These are phyloP conservation scores for Dunaliella sp. DNA, from an alignment of 139 green algal species.

Conservation along the genomic window DNA sequence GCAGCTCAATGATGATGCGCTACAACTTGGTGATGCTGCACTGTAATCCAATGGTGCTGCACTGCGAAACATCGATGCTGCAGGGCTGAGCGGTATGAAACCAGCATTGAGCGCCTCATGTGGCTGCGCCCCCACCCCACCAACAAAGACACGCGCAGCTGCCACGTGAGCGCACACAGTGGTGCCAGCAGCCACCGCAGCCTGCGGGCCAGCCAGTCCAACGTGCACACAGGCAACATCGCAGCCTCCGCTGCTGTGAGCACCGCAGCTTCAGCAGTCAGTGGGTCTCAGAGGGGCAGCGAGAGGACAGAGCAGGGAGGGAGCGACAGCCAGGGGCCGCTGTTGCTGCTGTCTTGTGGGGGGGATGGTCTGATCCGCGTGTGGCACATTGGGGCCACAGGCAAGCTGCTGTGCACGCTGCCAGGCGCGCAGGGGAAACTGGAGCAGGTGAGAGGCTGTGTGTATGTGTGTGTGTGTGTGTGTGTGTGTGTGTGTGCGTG, in stretches of 20 bases:
- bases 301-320: neutral
- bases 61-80: too few species aligned
- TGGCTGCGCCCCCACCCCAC: conserved; percentile 41
- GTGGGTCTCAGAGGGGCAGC: neutral
- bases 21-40: too few species aligned
- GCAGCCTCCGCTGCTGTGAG: neutral
- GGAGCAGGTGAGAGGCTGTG: conserved; percentile 41
- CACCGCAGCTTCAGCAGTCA: neutral
- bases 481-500: neutral
- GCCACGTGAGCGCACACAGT: neutral
- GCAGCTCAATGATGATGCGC: too few species aligned
- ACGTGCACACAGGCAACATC: neutral
- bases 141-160: neutral
- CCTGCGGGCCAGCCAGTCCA: neutral
- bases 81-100: conserved; percentile 57
- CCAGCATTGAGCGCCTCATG: conserved; percentile 51
- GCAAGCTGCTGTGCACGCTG: conserved; percentile 54
- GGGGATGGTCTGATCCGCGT: conserved; percentile 66
- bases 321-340: neutral
- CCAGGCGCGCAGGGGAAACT: conserved; percentile 46
- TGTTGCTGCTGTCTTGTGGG: conserved; percentile 61
- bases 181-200: neutral
- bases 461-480: neutral
- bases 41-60: too few species aligned
- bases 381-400: conserved; percentile 52